A percentile compares a stretch with the other conserved stretches of the same genome.
Evolutionary conservation across 257 asterid genomes (phyloP).

Genomic region (Osmanthus fragrans): DNA sequence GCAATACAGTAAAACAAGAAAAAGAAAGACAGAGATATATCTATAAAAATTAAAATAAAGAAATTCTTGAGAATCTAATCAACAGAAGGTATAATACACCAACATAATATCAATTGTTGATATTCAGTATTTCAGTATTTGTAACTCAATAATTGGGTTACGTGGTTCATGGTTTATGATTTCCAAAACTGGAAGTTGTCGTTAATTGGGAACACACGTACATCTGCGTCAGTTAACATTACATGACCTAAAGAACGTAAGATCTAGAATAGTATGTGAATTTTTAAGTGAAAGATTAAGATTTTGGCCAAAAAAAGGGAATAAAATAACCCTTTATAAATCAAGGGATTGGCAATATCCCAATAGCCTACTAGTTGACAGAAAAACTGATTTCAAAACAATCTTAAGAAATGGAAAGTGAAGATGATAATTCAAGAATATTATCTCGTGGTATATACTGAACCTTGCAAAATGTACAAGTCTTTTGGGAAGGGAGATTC

Average conservation of each 20-base stretch:
- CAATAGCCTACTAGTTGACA: not conserved
- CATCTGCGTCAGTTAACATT: not conserved
- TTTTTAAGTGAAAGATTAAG: not conserved
- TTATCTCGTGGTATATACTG: not conserved
- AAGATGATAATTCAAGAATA: not conserved
- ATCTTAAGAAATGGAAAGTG: not conserved
- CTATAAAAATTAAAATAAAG: not conserved
- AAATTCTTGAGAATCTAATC: not conserved
- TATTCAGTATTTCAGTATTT: not conserved
- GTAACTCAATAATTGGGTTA: not conserved
- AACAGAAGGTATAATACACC: not conserved
- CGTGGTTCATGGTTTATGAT: not conserved
- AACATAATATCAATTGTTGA: conserved; percentile 3
- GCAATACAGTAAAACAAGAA: not conserved
- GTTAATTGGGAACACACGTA: not conserved
- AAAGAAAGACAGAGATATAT: conserved; percentile 11
- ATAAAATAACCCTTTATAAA: not conserved
- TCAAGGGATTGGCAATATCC: not conserved
- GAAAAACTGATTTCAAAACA: not conserved
- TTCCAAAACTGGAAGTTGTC: not conserved
- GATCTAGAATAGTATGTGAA: not conserved
- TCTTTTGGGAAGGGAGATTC: not conserved
- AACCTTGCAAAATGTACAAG: not conserved
- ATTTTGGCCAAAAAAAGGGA: not conserved
- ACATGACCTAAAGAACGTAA: not conserved